These are phyloP conservation scores for Pichia sp. DNA, from an alignment of 1,139 yeast genomes.

Conservation along the genomic window DNA sequence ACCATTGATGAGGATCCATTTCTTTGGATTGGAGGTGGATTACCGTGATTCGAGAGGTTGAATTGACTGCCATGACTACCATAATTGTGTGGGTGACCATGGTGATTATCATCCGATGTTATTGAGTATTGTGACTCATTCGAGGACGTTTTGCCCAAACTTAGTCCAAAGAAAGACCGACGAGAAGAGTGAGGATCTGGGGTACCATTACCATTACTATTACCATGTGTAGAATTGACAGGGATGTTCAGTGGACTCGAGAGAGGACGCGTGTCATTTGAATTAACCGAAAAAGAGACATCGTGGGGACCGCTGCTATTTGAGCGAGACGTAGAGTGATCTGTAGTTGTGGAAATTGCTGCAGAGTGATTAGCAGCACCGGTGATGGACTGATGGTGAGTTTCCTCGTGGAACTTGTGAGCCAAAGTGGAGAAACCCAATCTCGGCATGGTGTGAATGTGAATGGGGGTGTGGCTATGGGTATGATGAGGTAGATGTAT, in stretches of 20 bases:
- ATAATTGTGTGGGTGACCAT: conserved; percentile 5
- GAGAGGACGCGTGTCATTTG: too few relatives aligned
- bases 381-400: background rate
- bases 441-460: conserved; percentile 7
- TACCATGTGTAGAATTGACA: background rate
- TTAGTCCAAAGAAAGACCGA: conserved; percentile 25
- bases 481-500: too few relatives aligned
- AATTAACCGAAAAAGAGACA: background rate
- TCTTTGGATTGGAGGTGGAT: conserved; percentile 18
- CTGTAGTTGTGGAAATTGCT: background rate
- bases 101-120: conserved; percentile 22
- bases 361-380: background rate
- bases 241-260: too few relatives aligned
- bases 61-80: conserved; percentile 2
- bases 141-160: conserved; percentile 24
- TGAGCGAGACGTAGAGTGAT: background rate
- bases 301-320: background rate
- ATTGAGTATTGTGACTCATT: conserved; percentile 21
- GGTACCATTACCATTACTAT: background rate
- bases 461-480: background rate
- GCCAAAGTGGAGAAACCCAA: conserved; percentile 12
- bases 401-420: conserved; percentile 12
- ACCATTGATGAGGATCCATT: conserved; percentile 36
- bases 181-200: conserved; percentile 13
- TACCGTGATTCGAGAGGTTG: background rate